phyloP scores from a whole-genome alignment of 768 basidiomycete species.

The Boletus edulis region DNA sequence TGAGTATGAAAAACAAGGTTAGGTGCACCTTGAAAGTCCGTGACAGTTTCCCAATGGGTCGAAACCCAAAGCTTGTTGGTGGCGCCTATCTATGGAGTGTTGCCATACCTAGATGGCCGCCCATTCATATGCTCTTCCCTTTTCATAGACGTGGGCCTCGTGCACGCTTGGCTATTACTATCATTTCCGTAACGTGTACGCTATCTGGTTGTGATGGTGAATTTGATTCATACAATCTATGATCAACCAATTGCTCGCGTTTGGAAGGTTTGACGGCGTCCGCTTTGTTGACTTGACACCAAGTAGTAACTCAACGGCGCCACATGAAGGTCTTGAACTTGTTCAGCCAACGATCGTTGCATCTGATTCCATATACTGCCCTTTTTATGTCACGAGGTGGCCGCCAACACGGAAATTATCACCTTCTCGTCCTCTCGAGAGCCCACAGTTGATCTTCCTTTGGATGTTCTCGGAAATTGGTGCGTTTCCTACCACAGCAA shows the following conservation, averaged over 20 bases:
- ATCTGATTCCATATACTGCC: constrained; percentile 11
- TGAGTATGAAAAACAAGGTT: constrained; percentile 18
- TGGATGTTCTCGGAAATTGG: constrained; percentile 26
- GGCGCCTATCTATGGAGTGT: constrained; percentile 6
- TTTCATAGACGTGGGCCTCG: constrained; percentile 15
- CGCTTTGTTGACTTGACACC: constrained; percentile 18
- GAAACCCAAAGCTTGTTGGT: constrained; percentile 10
- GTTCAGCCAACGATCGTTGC: constrained; percentile 12
- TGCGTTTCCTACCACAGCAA: constrained; percentile 21
- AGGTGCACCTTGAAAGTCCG: constrained; percentile 24
- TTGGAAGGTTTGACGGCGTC: neutral
- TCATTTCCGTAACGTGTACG: constrained; percentile 4
- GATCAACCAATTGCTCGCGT: constrained; percentile 6
- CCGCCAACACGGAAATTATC: constrained; percentile 66
- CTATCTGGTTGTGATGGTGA: constrained; percentile 12
- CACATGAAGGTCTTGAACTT: constrained; percentile 16
- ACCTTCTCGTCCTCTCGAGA: constrained; percentile 44
- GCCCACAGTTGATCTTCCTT: constrained; percentile 11
- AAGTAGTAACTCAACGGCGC: neutral
- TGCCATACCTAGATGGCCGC: constrained; percentile 18
- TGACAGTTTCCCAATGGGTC: constrained; percentile 12
- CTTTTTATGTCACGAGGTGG: constrained; percentile 26
- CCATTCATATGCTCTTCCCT: constrained; percentile 14
- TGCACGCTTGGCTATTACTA: constrained; percentile 2
- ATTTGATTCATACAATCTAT: constrained; percentile 11